Evolutionary conservation across 2,329 filamentous ascomycete genomes (phyloP), one percentile per base, ranked within the genome.

Genomic region (Chaetomiaceae sp.): DNA sequence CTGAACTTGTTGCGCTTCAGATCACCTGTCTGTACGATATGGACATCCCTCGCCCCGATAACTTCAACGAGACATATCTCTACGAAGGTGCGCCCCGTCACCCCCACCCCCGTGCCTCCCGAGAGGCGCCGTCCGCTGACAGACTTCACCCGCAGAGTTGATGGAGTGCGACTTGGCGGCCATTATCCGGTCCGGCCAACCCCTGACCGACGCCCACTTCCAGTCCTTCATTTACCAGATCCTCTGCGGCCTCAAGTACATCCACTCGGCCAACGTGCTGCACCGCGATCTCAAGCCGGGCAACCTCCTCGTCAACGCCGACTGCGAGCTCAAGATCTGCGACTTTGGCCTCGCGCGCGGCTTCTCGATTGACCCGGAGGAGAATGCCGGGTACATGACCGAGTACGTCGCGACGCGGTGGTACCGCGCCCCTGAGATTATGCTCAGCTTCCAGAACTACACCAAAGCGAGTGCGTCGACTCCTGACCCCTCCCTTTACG

Each of bases 211-310:
- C 69, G 94, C 94, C 51, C 94, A 99, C 73, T 99, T 99, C 78
- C 94, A 99, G 75, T 97, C 94, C 48, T 99, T 99, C 76, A 96
- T 99, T 75, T 99, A 99, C 78, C 94, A 99, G 80, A 99, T 99
- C 63, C 87, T 99, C 6, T 97, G 94, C 71, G 94, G 94, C 60
- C 80, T 99, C 64, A 99, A 99, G 79, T 99, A 97, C 73, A 97
- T 99, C 62, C 94, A 99, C 78, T 97, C 92, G 20, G 94, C 94
- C 63, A 97, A 97, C 66, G 94, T 99, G 48, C 80, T 99, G 61
- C 94, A 99, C 71, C 88, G 94, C 70, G 94, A 99, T 71, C 74
- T 99, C 68, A 99, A 99, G 76, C 94, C 94, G 33, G 94, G 94
- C 54, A 99, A 99, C 71, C 74, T 99, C 66, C 83, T 99, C 39